Conservation (phyloP, 108 stramenopile species). For the Discostella pseudostelligera region DNA sequence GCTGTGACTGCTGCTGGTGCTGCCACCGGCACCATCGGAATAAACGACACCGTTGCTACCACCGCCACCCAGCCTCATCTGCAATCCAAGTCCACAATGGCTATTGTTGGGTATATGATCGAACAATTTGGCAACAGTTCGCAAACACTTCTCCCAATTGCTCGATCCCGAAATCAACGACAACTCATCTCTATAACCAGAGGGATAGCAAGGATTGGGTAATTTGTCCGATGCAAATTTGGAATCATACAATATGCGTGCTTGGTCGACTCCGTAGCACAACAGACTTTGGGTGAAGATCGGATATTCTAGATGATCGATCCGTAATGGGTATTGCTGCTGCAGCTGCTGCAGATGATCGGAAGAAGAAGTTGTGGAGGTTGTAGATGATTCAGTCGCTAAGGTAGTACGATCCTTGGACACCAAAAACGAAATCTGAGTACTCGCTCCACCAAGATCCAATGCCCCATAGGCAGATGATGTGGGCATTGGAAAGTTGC, state of each 20-base stretch:
- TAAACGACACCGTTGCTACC: neutral
- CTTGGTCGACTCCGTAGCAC: slow-evolving; percentile 86
- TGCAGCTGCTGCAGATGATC: slow-evolving; percentile 60
- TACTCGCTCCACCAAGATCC: slow-evolving; percentile 90
- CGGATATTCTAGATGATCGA: slow-evolving; percentile 83
- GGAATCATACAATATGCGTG: slow-evolving; percentile 48
- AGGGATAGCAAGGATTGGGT: slow-evolving; percentile 56
- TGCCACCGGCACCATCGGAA: slow-evolving; percentile 9
- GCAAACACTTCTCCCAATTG: slow-evolving; percentile 38
- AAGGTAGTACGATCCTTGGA: slow-evolving; percentile 5
- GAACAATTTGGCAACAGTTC: slow-evolving; percentile 53
- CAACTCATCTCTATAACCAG: slow-evolving; percentile 44
- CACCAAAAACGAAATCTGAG: slow-evolving; percentile 85
- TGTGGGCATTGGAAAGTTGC: slow-evolving; percentile 53
- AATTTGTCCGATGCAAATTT: slow-evolving; percentile 31
- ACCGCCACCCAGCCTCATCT: neutral
- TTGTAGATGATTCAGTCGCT: no score
- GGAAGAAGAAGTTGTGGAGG: no score
- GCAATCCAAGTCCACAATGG: slow-evolving; percentile 14
- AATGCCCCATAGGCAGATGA: slow-evolving; percentile 77
- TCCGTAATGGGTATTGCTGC: slow-evolving; percentile 79
- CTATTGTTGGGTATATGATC: slow-evolving; percentile 49
- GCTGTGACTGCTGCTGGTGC: slow-evolving; percentile 50
- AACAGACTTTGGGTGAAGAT: slow-evolving; percentile 90
- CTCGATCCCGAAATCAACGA: slow-evolving; percentile 25